Conservation (phyloP, 192 early-diverging fungal genomes). For the Backusella macrospora region DNA sequence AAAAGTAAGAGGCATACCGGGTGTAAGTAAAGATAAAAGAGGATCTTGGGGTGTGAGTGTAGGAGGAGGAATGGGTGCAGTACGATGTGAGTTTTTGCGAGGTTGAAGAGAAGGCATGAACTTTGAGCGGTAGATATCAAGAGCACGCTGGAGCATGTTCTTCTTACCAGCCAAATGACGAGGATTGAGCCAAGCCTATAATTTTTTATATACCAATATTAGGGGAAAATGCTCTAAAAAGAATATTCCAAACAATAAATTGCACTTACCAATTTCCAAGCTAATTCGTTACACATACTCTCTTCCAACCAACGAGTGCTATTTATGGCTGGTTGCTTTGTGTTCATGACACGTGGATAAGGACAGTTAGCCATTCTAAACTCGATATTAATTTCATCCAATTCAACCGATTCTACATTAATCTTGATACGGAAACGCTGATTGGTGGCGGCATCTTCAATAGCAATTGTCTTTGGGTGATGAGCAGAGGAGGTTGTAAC, state of each 20-base stretch:
- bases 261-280: constrained; percentile 39
- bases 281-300: constrained; percentile 32
- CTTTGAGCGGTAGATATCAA: constrained; percentile 40
- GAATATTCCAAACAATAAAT: constrained; percentile 15
- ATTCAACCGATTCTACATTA: constrained; percentile 29
- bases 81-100: constrained; percentile 23
- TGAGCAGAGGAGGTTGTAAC: constrained; percentile 16
- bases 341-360: constrained; percentile 27
- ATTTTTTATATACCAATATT: neutral
- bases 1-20: constrained; percentile 19
- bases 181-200: constrained; percentile 27
- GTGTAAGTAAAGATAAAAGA: constrained; percentile 5
- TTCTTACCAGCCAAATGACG: constrained; percentile 37
- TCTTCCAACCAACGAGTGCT: constrained; percentile 29
- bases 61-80: constrained; percentile 22
- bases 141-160: constrained; percentile 36
- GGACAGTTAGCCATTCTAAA: constrained; percentile 37
- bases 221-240: neutral
- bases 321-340: neutral
- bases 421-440: constrained; percentile 32
- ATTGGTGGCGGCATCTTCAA: constrained; percentile 22
- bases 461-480: constrained; percentile 30
- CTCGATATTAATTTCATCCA: constrained; percentile 30
- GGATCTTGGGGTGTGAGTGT: neutral
- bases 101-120: constrained; percentile 26